These are phyloP conservation scores for Fagopyrum homotropicum DNA, from an alignment of 148 eudicot species.

Conservation along the genomic window DNA sequence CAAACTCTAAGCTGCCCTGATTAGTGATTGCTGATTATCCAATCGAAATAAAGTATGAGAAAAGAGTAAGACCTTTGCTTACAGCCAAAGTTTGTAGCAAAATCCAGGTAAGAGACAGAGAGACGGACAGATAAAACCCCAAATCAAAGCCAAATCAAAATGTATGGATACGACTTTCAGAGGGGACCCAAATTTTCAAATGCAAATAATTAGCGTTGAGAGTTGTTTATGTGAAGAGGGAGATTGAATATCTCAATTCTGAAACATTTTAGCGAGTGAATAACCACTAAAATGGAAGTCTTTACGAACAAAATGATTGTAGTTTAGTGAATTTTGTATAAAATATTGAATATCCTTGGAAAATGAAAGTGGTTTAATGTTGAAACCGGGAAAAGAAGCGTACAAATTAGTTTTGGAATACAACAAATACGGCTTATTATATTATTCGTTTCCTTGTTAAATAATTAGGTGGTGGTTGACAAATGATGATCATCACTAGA, in stretches of 20 bases:
- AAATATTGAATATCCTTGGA: too few species aligned
- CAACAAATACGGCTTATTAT: not conserved
- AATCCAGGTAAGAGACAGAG: constrained; percentile 12
- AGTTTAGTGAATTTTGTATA: too few species aligned
- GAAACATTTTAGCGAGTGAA: too few species aligned
- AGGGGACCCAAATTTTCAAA: not conserved
- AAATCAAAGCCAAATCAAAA: not conserved
- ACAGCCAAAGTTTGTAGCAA: constrained; percentile 11
- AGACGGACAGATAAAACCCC: not conserved
- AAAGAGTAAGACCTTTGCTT: constrained; percentile 13
- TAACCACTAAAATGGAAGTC: too few species aligned
- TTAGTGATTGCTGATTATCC: not conserved
- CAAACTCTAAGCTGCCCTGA: not conserved
- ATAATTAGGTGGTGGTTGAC: not conserved
- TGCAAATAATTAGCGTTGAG: not conserved
- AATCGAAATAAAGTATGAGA: not conserved
- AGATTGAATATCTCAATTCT: too few species aligned
- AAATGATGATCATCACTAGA: not conserved
- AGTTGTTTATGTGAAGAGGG: too few species aligned
- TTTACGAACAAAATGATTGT: too few species aligned
- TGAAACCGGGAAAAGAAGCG: too few species aligned
- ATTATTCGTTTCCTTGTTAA: not conserved
- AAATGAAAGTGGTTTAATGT: too few species aligned
- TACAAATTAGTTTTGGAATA: not conserved
- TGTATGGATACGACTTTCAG: not conserved